Conservation (phyloP, 2,329 filamentous ascomycete species). For the Biscogniauxia marginata region DNA sequence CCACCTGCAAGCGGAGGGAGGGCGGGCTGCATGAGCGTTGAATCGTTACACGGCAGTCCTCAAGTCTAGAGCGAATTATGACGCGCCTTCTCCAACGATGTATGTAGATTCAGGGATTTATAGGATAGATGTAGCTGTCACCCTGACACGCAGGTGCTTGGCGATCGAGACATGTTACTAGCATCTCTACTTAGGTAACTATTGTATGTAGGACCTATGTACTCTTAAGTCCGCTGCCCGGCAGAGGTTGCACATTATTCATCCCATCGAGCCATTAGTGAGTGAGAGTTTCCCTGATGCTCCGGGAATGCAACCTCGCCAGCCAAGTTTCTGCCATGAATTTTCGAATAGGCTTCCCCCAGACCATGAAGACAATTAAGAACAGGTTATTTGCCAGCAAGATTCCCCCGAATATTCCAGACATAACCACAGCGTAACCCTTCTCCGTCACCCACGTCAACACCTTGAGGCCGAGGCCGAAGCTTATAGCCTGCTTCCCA, state of each 20-base stretch:
- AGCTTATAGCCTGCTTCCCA: constrained; percentile 55
- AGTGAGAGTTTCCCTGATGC: constrained; percentile 25
- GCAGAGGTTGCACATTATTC: background rate
- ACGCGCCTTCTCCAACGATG: background rate
- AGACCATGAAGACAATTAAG: constrained; percentile 50
- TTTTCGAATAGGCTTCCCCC: constrained; percentile 48
- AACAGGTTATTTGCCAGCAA: constrained; percentile 49
- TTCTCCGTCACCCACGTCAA: constrained; percentile 49
- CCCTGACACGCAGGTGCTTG: background rate
- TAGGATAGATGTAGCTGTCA: background rate
- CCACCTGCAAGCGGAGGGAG: constrained; percentile 11
- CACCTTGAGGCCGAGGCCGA: constrained; percentile 50
- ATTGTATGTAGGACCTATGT: background rate
- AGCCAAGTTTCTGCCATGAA: constrained; percentile 48
- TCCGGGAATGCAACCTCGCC: constrained; percentile 42
- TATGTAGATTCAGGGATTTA: background rate
- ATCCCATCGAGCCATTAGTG: constrained; percentile 16
- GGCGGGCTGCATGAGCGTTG: constrained; percentile 8
- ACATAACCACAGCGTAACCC: constrained; percentile 51
- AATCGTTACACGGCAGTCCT: background rate
- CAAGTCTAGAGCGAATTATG: background rate
- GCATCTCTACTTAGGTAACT: background rate
- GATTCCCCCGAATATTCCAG: constrained; percentile 49
- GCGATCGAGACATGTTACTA: background rate
- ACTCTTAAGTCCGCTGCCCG: background rate